Evolutionary conservation across 2,329 filamentous ascomycete species (phyloP).

Genomic region (Parastagonospora nodorum): DNA sequence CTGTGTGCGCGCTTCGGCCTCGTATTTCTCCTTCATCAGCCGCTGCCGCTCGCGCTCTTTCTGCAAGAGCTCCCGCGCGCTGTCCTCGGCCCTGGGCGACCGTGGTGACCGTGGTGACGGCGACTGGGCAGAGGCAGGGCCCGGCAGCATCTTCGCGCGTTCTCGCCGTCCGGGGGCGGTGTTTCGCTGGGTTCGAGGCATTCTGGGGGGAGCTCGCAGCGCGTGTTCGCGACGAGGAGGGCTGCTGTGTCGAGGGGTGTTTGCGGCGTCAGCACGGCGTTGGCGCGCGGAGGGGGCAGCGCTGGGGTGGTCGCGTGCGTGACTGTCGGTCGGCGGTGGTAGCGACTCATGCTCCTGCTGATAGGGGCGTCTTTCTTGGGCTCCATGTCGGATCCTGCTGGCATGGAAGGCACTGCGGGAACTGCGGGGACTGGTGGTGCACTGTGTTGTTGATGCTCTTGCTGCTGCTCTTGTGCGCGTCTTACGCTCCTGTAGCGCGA

Average conservation of each 20-base stretch:
- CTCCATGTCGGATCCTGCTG: slow-evolving; percentile 29
- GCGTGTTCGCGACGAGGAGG: slow-evolving; percentile 27
- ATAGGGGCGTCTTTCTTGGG: slow-evolving; percentile 25
- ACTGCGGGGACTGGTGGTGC: slow-evolving; percentile 9
- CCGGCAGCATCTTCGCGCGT: slow-evolving; percentile 22
- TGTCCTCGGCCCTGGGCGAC: slow-evolving; percentile 32
- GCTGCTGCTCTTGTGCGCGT: slow-evolving; percentile 48
- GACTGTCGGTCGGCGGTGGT: slow-evolving; percentile 42
- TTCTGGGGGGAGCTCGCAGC: slow-evolving; percentile 36
- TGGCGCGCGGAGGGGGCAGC: slow-evolving; percentile 28
- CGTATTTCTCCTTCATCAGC: slow-evolving; percentile 35
- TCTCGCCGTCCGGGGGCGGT: slow-evolving; percentile 32
- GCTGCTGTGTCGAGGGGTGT: slow-evolving; percentile 6
- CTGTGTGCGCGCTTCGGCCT: slow-evolving; percentile 39
- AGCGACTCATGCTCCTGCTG: slow-evolving; percentile 49
- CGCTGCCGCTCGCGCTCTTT: slow-evolving; percentile 39
- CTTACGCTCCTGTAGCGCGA: slow-evolving; percentile 65
- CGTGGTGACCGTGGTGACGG: slow-evolving; percentile 16
- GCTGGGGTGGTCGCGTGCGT: slow-evolving; percentile 32
- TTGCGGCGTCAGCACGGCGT: slow-evolving; percentile 23
- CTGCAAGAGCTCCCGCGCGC: slow-evolving; percentile 39
- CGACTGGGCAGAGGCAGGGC: slow-evolving; percentile 22
- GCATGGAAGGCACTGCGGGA: slow-evolving; percentile 28
- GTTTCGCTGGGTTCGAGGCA: slow-evolving; percentile 26
- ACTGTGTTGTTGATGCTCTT: slow-evolving; percentile 20